Percentiles rank a stretch among this genome's conserved stretches.
Evolutionary conservation across 805 yeast genomes (phyloP).

Genomic region (Hemisphaericaspora nanyangensis): DNA sequence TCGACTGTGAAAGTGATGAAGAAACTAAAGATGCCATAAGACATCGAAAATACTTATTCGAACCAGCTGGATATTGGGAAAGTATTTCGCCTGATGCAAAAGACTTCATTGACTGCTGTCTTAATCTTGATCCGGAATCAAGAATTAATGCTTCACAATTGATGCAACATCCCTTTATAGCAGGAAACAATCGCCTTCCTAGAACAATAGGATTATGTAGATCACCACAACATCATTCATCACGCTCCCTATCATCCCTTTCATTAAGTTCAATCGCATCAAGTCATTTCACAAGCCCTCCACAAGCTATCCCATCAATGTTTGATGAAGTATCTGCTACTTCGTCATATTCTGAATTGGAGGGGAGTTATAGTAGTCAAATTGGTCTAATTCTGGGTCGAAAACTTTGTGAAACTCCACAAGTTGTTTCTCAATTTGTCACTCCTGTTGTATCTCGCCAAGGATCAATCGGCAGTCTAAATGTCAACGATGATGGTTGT

Average conservation of each 20-base stretch:
- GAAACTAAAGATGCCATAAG: slow-evolving; percentile 66
- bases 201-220: too few species aligned
- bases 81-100: slow-evolving; percentile 50
- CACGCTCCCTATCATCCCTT: too few species aligned
- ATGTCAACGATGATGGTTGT: too few species aligned
- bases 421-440: slow-evolving; percentile 21
- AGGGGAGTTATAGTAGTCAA: too few species aligned
- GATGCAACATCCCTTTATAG: slow-evolving; percentile 41
- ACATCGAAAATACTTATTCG: slow-evolving; percentile 54
- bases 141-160: slow-evolving; percentile 47
- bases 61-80: slow-evolving; percentile 57
- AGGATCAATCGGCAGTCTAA: too few species aligned
- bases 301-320: too few species aligned
- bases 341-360: too few species aligned
- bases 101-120: slow-evolving; percentile 55
- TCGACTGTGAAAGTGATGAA: slow-evolving; percentile 66
- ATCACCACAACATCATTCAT: too few species aligned
- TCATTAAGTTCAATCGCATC: too few species aligned
- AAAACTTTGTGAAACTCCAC: slow-evolving; percentile 25
- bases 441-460: slow-evolving; percentile 7
- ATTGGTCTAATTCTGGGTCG: slow-evolving; percentile 20
- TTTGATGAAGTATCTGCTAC: too few species aligned
- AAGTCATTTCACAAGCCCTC: too few species aligned
- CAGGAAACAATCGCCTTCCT: too few species aligned
- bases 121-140: slow-evolving; percentile 39